Evolutionary conservation across 2,329 filamentous ascomycete species (phyloP), one percentile per base, ranked within the genome.

Genomic region (Nakataea oryzae): DNA sequence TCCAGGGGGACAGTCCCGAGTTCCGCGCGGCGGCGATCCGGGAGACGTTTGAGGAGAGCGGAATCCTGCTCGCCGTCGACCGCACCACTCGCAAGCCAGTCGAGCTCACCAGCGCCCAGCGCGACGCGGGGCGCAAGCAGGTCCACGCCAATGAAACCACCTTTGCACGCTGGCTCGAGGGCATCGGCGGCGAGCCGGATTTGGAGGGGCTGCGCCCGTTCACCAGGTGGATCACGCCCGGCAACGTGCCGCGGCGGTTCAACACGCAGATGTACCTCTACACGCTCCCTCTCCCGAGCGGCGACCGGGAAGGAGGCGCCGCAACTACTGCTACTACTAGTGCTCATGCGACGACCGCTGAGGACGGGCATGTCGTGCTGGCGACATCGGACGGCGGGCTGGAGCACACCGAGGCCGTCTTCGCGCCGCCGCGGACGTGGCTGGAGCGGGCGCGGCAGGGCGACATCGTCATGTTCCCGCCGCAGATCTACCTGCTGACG

Each of bases 231-330:
- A 81, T 97, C 62, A 97, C 95, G 2, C 93, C 93, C 0, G 74
- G 79, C 0, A 85, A 83, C 64, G 77, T 88, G 1, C 83, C 86
- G 0, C 91, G 87, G 68, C 84, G 95, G 57, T 99, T 96, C 76
- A 91, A 90, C 0, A 97, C 93, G 0, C 93, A 97, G 72, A 97
- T 97, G 93, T 99, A 97, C 75, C 74, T 97, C 13, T 96, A 96
- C 74, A 87, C 96, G 74, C 81, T 97, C 3, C 92, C 92, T 0
- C 75, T 87, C 13, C 64, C 65, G 8, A 58, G 13, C 4, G 8
- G 30, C 2, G 30, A 6, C 9, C 9, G 8, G 30, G 30, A 32
- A 12, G 30, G 30, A 11, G 30, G 66, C 7, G 70, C 68, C 34
- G 68, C 30, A 11, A 11, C 17, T n/a, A 3, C 17, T 41, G 0